Percentiles rank a stretch among this genome's conserved stretches.
phyloP scores from a whole-genome alignment of 768 basidiomycete genomes.

The Boletus patriciae region DNA sequence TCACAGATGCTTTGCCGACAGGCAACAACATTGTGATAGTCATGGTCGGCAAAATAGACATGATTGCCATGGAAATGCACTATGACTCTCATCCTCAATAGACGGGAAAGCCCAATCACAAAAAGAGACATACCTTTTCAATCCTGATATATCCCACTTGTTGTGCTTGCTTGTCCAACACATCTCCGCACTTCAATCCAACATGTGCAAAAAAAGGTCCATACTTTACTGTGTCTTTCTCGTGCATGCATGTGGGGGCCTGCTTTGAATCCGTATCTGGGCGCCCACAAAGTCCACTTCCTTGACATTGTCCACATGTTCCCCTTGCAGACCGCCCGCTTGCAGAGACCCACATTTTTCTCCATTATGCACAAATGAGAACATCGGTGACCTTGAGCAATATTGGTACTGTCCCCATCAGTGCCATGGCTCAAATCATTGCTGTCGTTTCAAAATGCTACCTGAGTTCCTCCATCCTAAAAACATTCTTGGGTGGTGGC shows the following conservation, averaged over 20 bases:
- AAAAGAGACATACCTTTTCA: constrained; percentile 18
- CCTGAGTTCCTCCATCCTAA: constrained; percentile 14
- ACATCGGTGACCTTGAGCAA: neutral
- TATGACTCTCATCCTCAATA: neutral
- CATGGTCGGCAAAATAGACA: constrained; percentile 22
- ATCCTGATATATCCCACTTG: constrained; percentile 31
- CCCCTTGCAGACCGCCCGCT: neutral
- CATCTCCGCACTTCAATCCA: constrained; percentile 23
- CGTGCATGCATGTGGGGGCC: neutral
- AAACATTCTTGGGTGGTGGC: constrained; percentile 18
- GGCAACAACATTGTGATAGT: constrained; percentile 25
- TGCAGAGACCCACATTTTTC: neutral
- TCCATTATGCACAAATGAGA: neutral
- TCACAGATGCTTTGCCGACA: constrained; percentile 22
- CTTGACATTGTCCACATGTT: too few relatives aligned
- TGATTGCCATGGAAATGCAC: constrained; percentile 31
- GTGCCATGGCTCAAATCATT: neutral
- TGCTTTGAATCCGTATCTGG: neutral
- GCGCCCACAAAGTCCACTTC: neutral
- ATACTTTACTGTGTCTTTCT: constrained; percentile 34
- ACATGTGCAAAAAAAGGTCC: constrained; percentile 16
- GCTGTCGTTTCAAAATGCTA: constrained; percentile 12
- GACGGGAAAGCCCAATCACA: neutral
- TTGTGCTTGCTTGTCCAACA: constrained; percentile 5
- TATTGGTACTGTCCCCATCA: neutral